Evolutionary conservation across 2,329 filamentous ascomycete species (phyloP), one percentile per base, ranked within the genome.

Genomic region (Chrysoporthe austroafricana): DNA sequence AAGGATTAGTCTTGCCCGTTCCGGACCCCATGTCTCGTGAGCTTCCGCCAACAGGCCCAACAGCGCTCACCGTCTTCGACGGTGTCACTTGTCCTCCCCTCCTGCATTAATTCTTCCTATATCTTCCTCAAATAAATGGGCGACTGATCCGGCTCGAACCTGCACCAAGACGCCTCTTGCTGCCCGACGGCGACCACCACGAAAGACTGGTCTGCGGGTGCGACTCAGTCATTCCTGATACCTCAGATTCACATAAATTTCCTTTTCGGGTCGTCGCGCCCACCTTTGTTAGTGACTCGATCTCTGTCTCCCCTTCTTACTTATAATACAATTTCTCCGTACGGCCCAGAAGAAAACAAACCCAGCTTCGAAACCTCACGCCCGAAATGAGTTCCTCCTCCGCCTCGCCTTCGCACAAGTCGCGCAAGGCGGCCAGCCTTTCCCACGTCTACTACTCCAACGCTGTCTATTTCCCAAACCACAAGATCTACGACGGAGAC

Each of bases 381-480:
- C 11, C 7, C 21, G 46, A 18, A 14, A 65, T 59, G 54, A 59
- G 21, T 21, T 32, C 32, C 52, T 58, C 52, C 3, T 36, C 63
- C 56, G 34, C 63, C 16, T 82, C 77, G 7, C 74, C 76, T 32
- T 76, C 81, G 56, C 81, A 80, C 74, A 84, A 78, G 76, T 78
- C 81, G 71, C 82, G 81, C 70, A 79, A 83, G 72, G 75, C 79
- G 54, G 77, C 79, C 48, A 84, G 82, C 76, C 76, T 79, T 52
- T 79, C 80, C 34, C 81, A 77, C 69, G 81, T 88, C 69, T 86
- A 87, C 79, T 86, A 83, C 75, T 87, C 86, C 74, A 96, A 96
- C 77, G 92, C 90, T 32, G 90, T 93, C 21, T 96, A 95, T 80
- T 96, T 93, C 77, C 91, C 91, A n/a, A 95, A 93, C 78, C 89